These are phyloP conservation scores for Botrytis pseudocinerea DNA, from an alignment of 2,329 filamentous ascomycete genomes.

Conservation along the genomic window DNA sequence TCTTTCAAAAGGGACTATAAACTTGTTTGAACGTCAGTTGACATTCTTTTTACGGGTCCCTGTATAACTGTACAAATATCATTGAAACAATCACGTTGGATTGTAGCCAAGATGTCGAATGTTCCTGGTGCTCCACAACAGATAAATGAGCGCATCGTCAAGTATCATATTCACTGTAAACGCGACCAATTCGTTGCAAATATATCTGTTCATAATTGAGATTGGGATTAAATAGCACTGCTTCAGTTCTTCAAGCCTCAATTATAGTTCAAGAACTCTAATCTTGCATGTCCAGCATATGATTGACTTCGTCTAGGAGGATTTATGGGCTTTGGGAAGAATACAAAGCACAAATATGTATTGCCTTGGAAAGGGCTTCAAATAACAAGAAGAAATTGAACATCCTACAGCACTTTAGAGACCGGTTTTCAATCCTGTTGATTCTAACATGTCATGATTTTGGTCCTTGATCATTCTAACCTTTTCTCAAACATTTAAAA, in stretches of 20 bases:
- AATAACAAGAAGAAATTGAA: neutral
- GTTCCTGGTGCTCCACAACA: neutral
- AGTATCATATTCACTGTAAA: neutral
- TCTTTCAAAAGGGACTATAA: neutral
- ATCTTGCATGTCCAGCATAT: neutral
- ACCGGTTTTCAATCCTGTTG: neutral
- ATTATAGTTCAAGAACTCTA: neutral
- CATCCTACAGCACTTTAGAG: fast-evolving
- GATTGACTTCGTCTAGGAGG: neutral
- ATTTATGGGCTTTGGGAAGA: neutral
- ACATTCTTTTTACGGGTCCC: fast-evolving
- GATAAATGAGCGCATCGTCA: neutral
- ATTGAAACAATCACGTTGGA: neutral
- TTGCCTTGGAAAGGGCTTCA: neutral
- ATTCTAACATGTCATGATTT: neutral
- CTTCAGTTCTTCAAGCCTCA: neutral
- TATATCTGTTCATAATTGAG: neutral
- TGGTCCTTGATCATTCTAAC: neutral
- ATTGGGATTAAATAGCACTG: neutral
- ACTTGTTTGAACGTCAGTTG: neutral
- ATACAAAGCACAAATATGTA: neutral
- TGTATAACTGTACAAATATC: fast-evolving
- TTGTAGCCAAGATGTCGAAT: neutral
- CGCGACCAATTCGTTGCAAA: neutral
- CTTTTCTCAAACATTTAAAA: neutral